Evolutionary conservation across 2,329 filamentous ascomycete species (phyloP), one percentile per base, ranked within the genome.

Genomic region (Fusarium denticulatum): DNA sequence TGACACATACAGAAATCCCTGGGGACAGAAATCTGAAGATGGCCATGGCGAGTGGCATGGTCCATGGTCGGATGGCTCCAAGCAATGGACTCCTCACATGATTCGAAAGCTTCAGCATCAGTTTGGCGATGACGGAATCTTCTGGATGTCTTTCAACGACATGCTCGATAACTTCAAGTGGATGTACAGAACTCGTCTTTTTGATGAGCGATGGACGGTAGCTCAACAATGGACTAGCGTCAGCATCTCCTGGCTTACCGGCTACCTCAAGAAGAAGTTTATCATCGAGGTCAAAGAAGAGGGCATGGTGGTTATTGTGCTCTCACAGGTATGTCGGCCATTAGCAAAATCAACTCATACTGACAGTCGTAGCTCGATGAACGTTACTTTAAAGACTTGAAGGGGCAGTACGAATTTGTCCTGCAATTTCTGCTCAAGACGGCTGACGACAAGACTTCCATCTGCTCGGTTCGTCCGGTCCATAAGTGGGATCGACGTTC

Each of bases 51-150:
- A 93, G 81, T 94, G 92, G 92, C 90, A 88, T 60, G 92, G 92
- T 20, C 86, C 90, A 9, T 94, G 92, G 92, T 90, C 89, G 42
- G 92, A 94, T 78, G 92, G 92, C 1, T 92, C 90, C 10, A 89
- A 91, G 73, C 88, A 94, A 78, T 94, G 92, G 92, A 94, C 91
- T 3, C 84, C 91, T 0, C 88, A 93, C 76, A 93, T 92, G 91
- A 90, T 94, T 83, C 82, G 88, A 69, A 88, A 89, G 69, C 83
- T 94, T 6, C 84, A 87, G 34, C 90, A 93, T 78, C 88, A 87
- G 56, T 93, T 93, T 72, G 91, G 90, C 24, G 90, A 93, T 72
- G 91, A 93, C 73, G 91, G 91, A 22, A 84, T 82, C 26, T 86
- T 85, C 71, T 85, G 85, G 85, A 86, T 86, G 81, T 79, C 82